Conservation (phyloP, 192 early-diverging fungal species). For the Geosiphon pyriformis region DNA sequence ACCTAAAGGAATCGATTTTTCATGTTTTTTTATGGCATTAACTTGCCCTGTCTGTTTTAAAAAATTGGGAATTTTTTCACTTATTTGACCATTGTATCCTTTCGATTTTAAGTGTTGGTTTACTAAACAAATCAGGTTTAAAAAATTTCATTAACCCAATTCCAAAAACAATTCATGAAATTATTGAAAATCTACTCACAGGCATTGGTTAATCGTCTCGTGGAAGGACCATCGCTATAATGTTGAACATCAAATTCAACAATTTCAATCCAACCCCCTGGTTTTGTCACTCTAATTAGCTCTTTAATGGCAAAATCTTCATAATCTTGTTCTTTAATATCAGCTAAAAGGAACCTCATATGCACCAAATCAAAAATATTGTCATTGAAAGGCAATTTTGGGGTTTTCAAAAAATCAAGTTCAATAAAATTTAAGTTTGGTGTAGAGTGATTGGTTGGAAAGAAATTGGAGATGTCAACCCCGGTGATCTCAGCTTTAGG, state of each 20-base stretch:
- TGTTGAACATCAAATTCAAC: conserved; percentile 6
- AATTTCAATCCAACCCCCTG: conserved; percentile 8
- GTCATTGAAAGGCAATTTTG: conserved; percentile 8
- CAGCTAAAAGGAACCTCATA: not conserved
- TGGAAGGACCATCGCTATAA: conserved; percentile 1
- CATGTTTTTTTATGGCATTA: not conserved
- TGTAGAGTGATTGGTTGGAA: not conserved
- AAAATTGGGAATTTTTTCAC: not conserved
- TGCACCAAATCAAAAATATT: conserved; percentile 21
- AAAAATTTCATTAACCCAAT: not conserved
- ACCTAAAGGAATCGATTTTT: conserved; percentile 1
- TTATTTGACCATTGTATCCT: not conserved
- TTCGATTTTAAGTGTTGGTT: not conserved
- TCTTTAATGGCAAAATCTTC: not conserved
- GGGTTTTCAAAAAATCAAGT: not conserved
- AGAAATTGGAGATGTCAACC: conserved; percentile 29
- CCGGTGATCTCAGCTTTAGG: conserved; percentile 26
- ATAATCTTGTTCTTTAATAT: not conserved
- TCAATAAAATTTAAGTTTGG: not conserved
- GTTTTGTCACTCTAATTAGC: conserved; percentile 14
- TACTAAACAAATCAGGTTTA: not conserved
- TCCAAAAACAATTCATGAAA: not conserved
- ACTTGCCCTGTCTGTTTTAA: not conserved
- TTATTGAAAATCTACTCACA: not conserved
- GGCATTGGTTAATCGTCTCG: not conserved